Evolutionary conservation across 257 asterid genomes (phyloP), one percentile per base, ranked within the genome.

Genomic region (Lithospermum erythrorhizon): DNA sequence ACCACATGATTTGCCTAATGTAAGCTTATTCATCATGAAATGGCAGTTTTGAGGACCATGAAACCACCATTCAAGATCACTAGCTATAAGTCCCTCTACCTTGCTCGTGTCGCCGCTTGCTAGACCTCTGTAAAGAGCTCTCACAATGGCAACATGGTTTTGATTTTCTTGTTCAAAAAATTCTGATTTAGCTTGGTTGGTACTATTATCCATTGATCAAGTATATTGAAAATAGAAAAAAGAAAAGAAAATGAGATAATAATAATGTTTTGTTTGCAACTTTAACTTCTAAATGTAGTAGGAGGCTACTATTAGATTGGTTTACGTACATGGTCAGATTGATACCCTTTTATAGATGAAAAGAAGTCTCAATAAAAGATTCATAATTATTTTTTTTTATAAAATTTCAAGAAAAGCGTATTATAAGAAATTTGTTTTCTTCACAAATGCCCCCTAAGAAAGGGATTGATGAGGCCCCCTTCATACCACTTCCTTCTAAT

Each of bases 21-120:
- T 90, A 37, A 87, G 89, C 81, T 76, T 59, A 48, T 88, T 90
- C 97, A 87, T 90, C 97, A 90, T 90, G 78, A 83, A 84, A 69
- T 90, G 84, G 75, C 94, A 82, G 72, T 87, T 79, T 6, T 80
- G 97, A 2, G 97, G 97, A 57, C 97, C 97, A 64, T 90, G 97
- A 78, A 90, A 87, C 97, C 97, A 90, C 96, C 96, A 90, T 57
- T 90, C 96, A 21, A 90, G 71, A 68, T 90, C 95, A 25, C 67
- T 65, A 11, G 77, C 86, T 2, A 90, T 59, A 30, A 77, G 71
- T 2, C 76, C 61, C 2, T 74, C 72, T 0, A 79, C 65, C 7
- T 8, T 48, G 37, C 57, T 55, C 19, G 66, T 64, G 21, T 75
- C 86, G 23, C 84, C 75, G 61, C 75, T 64, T 3, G 77, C 74